Percentiles rank a stretch among this genome's conserved stretches.
Conservation (phyloP, 106 monocot genomes). For the Iris macrosiphon region DNA sequence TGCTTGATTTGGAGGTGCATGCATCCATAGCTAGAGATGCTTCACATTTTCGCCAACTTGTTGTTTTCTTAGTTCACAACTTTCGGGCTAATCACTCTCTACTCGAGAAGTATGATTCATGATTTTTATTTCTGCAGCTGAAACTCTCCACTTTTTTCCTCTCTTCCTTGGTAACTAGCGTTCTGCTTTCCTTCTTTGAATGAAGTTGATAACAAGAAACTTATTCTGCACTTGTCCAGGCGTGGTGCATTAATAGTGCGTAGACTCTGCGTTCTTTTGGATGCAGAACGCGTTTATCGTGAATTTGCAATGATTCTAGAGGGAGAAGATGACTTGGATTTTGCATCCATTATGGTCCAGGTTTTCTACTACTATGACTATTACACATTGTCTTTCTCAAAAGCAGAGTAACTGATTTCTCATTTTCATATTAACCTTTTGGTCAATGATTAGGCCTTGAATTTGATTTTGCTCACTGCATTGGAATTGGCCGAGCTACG, state of each 20-base stretch:
- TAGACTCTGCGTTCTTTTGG: slow-evolving; percentile 71
- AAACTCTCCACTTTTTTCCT: neutral
- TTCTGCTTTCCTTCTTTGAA: neutral
- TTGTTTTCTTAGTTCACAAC: slow-evolving; percentile 46
- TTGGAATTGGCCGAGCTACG: slow-evolving; percentile 69
- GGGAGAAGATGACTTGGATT: slow-evolving; percentile 62
- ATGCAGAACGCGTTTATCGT: slow-evolving; percentile 65
- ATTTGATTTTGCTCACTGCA: slow-evolving; percentile 91
- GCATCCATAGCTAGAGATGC: slow-evolving; percentile 76
- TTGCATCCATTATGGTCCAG: slow-evolving; percentile 89
- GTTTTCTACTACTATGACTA: slow-evolving; percentile 21
- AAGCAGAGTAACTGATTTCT: neutral
- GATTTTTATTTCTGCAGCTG: neutral
- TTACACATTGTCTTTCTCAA: neutral
- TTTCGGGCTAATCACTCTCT: slow-evolving; percentile 56
- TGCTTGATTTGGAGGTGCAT: slow-evolving; percentile 81
- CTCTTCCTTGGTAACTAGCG: neutral
- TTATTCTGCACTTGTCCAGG: slow-evolving; percentile 22
- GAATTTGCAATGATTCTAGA: slow-evolving; percentile 71
- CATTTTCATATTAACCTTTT: neutral
- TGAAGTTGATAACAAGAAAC: neutral
- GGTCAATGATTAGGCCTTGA: slow-evolving; percentile 50
- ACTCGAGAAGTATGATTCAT: slow-evolving; percentile 58
- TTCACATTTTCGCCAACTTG: slow-evolving; percentile 60
- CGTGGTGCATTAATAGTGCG: slow-evolving; percentile 84